Base-by-base conservation (phyloP, 768 basidiomycete species). In the Tricholomella constricta region DNA sequence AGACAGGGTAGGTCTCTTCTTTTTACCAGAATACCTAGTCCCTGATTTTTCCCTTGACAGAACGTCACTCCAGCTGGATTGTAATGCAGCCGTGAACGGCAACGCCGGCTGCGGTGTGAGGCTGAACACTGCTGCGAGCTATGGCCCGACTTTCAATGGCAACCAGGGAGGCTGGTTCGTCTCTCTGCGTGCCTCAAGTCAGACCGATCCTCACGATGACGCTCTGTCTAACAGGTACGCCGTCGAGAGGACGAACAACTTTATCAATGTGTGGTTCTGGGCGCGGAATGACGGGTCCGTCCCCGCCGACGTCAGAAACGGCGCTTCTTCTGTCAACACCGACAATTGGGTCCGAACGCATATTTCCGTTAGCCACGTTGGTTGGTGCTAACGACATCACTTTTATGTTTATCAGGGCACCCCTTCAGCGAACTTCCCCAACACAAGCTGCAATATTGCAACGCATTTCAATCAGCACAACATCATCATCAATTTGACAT, bases 231-330 rank as follows among this genome's bases (percentile, higher is more conserved):
- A 31, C 48, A 85, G 81, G 79, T 86, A 80, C 62, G 88, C 83
- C 0, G 72, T 86, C 45, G 85, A 88, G 63, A 78, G 86, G 34
- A 81, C 82, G 0, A 60, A 66, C 17, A 60, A 59, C 14, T 79
- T 73, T 62, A 83, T 90, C 57, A 83, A 82, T 47, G 73, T 89
- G 27, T 91, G 84, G 81, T 89, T 88, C 72, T 92, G 88, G 87
- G 65, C 80, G 0, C 75, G 88, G 23, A 76, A 77, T 57, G 76
- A 66, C 42, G 67, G 61, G 2, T 64, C 58, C 26, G 77, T 82
- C 23, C 85, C 84, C 2, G 45, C 61, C 8, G 82, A 83, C 25
- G 73, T 86, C 15, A 67, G 45, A 40, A 66, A 67, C 17, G 81
- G 78, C 1, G 67, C 57, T 11, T 58, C 62, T 0, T 64, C 63